Evolutionary conservation across 441 rosid genomes (phyloP).

Genomic region (Populus hybrid): DNA sequence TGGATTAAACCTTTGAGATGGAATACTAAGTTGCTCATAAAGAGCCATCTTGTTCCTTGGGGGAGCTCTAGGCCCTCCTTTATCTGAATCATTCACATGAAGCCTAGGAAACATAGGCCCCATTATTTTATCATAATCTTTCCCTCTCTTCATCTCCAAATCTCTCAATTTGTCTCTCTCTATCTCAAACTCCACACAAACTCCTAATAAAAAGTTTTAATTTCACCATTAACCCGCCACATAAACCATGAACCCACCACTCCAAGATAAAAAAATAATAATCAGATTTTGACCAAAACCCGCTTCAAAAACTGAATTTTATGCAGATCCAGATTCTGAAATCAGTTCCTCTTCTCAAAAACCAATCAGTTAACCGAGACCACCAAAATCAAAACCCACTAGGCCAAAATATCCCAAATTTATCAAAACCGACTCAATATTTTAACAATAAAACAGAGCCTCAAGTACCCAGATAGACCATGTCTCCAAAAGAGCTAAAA

Average conservation of each 20-base stretch:
- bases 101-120: slow-evolving; percentile 90
- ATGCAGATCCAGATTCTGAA: not conserved
- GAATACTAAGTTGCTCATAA: slow-evolving; percentile 83
- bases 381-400: not conserved
- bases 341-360: slow-evolving; percentile 2
- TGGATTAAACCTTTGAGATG: slow-evolving; percentile 66
- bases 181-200: slow-evolving; percentile 17
- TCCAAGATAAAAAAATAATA: not conserved
- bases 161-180: not conserved
- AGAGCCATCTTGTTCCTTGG: slow-evolving; percentile 99
- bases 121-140: slow-evolving; percentile 57
- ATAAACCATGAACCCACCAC: slow-evolving; percentile 18
- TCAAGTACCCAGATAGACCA: not conserved
- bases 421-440: not conserved
- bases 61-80: slow-evolving; percentile 95
- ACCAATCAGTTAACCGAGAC: not conserved
- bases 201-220: not conserved
- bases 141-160: slow-evolving; percentile 59
- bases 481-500: slow-evolving; percentile 6
- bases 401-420: not conserved
- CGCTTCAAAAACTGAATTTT: slow-evolving; percentile 2
- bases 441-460: not conserved
- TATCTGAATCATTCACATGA: slow-evolving; percentile 82
- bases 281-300: slow-evolving; percentile 4
- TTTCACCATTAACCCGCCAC: not conserved